Conservation (phyloP, 371 early-diverging fungal genomes). For the Lichtheimia ramosa region DNA sequence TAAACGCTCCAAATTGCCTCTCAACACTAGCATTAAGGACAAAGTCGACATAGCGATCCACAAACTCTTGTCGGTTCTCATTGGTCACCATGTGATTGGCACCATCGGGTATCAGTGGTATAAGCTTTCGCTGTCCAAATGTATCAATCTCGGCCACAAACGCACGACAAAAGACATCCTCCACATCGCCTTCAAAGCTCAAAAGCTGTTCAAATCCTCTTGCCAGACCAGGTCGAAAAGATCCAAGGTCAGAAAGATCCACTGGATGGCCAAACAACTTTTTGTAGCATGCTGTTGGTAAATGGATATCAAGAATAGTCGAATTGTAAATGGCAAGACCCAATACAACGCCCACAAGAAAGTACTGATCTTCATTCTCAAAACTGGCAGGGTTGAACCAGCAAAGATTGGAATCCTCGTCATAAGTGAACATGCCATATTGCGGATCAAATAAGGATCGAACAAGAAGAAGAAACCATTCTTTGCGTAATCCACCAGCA, state of each 20-base stretch:
- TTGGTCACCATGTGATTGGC: conserved; percentile 75
- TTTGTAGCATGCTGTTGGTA: conserved; percentile 92
- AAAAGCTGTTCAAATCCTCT: conserved; percentile 83
- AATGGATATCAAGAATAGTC: conserved; percentile 85
- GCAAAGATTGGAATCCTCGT: conserved; percentile 77
- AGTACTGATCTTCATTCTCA: conserved; percentile 89
- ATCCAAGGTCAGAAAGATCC: conserved; percentile 57
- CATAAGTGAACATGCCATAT: conserved; percentile 74
- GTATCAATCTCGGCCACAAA: conserved; percentile 82
- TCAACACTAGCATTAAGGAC: conserved; percentile 73
- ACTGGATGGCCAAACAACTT: conserved; percentile 79
- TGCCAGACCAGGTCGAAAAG: conserved; percentile 70
- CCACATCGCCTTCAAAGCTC: conserved; percentile 81
- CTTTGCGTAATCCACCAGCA: conserved; percentile 96
- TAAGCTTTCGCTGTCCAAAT: conserved; percentile 73
- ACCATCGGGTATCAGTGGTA: conserved; percentile 75
- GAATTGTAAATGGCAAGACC: conserved; percentile 95
- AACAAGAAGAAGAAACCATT: conserved; percentile 91
- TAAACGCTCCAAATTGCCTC: conserved; percentile 88
- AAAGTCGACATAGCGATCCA: conserved; percentile 82
- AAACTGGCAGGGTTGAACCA: conserved; percentile 91
- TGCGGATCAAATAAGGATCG: conserved; percentile 92
- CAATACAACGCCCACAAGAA: conserved; percentile 89
- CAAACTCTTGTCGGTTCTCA: conserved; percentile 73
- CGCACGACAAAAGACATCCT: conserved; percentile 77